phyloP scores from a whole-genome alignment of 148 eudicot species.

The Rhododendron ferrugineum region DNA sequence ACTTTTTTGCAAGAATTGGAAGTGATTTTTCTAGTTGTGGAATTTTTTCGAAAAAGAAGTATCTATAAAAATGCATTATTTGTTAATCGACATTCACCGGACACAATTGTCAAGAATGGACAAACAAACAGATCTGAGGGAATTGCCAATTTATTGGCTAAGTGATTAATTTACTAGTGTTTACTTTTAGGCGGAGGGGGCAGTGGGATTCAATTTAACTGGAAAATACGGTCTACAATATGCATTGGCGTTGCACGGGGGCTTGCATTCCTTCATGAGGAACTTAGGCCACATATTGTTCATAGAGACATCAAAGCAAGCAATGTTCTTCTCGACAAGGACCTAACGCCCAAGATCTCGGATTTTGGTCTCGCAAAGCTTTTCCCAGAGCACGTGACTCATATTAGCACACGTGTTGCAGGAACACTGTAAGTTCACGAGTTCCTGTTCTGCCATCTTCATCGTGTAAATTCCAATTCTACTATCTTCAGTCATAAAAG shows the following conservation, averaged over 20 bases:
- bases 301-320: constrained; percentile 94
- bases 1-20: not conserved
- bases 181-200: constrained; percentile 35
- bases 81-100: not conserved
- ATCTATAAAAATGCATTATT: not conserved
- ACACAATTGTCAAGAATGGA: not conserved
- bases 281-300: constrained; percentile 58
- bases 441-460: not conserved
- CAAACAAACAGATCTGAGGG: not conserved
- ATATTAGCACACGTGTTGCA: constrained; percentile 81
- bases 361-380: constrained; percentile 97
- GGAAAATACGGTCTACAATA: constrained; percentile 53
- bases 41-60: not conserved
- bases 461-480: not conserved
- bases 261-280: constrained; percentile 82
- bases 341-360: constrained; percentile 65
- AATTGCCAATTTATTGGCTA: not conserved
- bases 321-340: constrained; percentile 80
- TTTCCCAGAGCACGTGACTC: constrained; percentile 58
- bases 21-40: not conserved
- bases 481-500: not conserved
- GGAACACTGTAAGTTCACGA: constrained; percentile 72
- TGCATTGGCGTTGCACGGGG: constrained; percentile 78
- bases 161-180: not conserved
- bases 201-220: constrained; percentile 40